phyloP scores from a whole-genome alignment of 192 early-diverging fungal genomes.

The Coemansia sp. region DNA sequence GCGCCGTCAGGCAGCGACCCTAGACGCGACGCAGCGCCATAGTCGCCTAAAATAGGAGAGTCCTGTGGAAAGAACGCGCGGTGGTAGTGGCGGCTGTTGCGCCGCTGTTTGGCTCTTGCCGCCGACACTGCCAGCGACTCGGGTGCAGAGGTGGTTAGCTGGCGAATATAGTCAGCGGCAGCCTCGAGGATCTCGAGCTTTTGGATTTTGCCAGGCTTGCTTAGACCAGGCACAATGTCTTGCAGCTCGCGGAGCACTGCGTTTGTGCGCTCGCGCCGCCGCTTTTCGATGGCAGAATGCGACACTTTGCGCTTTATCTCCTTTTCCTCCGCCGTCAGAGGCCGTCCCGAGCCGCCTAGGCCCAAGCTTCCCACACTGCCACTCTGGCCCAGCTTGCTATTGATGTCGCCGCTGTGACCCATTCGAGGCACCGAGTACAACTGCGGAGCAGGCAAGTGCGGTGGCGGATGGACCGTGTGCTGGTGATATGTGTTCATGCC shows the following conservation, averaged over 20 bases:
- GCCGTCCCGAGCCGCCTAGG: neutral
- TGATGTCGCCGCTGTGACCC: neutral
- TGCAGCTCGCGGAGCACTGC: slow-evolving; percentile 78
- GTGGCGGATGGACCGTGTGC: neutral
- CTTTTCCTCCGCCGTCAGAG: slow-evolving; percentile 53
- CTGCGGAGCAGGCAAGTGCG: neutral
- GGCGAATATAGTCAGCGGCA: slow-evolving; percentile 48
- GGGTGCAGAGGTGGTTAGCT: slow-evolving; percentile 11
- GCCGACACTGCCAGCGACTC: neutral
- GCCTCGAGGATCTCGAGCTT: slow-evolving; percentile 52
- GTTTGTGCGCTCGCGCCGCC: slow-evolving; percentile 86
- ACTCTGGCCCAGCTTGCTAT: neutral
- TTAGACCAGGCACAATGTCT: slow-evolving; percentile 64
- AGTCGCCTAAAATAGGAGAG: neutral
- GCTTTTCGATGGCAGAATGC: slow-evolving; percentile 83
- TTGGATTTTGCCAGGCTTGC: slow-evolving; percentile 47
- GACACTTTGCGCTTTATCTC: slow-evolving; percentile 80
- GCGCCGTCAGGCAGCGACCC: neutral
- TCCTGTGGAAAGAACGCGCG: neutral
- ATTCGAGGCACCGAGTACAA: slow-evolving; percentile 1
- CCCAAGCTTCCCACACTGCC: neutral
- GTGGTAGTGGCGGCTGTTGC: neutral
- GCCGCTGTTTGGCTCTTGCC: neutral
- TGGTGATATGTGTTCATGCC: neutral
- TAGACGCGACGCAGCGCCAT: neutral